Conservation (phyloP, 1,139 yeast genomes). For the Suhomyces maxii region DNA sequence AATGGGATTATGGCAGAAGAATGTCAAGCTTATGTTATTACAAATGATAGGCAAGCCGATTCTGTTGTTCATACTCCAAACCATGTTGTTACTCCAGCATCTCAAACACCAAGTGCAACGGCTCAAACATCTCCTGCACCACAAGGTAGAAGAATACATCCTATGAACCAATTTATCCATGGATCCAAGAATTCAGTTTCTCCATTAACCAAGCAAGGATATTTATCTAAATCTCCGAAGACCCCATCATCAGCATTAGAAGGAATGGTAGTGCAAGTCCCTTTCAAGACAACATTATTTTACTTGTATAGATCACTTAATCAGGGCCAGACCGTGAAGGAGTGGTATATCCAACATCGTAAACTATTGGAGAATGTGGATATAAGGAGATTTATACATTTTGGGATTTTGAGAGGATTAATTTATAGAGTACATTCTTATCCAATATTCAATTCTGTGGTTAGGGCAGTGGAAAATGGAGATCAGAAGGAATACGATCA, state of each 20-base stretch:
- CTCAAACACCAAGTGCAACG: constrained; percentile 5
- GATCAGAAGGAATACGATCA: constrained; percentile 31
- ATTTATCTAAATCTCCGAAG: constrained; percentile 12
- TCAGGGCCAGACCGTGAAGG: constrained; percentile 75
- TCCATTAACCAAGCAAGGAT: constrained; percentile 11
- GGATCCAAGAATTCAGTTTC: constrained; percentile 11
- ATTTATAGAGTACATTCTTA: constrained; percentile 79
- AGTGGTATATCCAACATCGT: constrained; percentile 74
- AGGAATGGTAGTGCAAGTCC: constrained; percentile 36
- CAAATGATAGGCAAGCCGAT: constrained; percentile 13
- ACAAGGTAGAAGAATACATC: constrained; percentile 3
- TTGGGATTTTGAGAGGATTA: constrained; percentile 80
- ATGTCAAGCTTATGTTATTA: constrained; percentile 77
- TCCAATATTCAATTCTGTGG: constrained; percentile 55
- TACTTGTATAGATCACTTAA: constrained; percentile 74
- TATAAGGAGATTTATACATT: constrained; percentile 77
- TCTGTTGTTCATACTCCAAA: constrained; percentile 8
- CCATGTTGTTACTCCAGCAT: constrained; percentile 6
- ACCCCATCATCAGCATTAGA: constrained; percentile 9
- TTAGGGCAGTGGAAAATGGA: constrained; percentile 35
- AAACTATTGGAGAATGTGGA: constrained; percentile 65
- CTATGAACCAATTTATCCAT: constrained; percentile 10
- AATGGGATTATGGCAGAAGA: constrained; percentile 66
- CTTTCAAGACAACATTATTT: constrained; percentile 68
- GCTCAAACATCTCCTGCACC: constrained; percentile 6